Evolutionary conservation across 2,329 filamentous ascomycete genomes (phyloP), one percentile per base, ranked within the genome.

Genomic region (Exophiala sideris): DNA sequence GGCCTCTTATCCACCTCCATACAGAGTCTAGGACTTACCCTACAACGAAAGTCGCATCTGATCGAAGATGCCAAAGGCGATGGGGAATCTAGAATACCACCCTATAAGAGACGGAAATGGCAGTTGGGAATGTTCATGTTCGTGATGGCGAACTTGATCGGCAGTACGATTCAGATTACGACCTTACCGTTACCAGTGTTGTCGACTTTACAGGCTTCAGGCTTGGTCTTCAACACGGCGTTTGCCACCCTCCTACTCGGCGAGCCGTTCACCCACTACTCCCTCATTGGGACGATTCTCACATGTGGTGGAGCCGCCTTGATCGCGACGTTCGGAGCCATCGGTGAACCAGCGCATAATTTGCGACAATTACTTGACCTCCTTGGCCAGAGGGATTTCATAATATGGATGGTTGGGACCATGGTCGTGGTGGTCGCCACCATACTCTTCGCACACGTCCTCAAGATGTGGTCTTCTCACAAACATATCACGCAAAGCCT

Each of bases 51-150:
- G 74, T 97, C 94, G 60, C 94, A 99, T 75, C 87, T 99, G 63
- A 85, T 97, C 68, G 94, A 99, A 77, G 94, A 99, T 75, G 90
- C 95, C 76, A 96, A 96, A 72, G 83, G 84, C 48, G 77, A 80
- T 29, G 86, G 89, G 70, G 84, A 94, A 73, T 77, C 86, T 56
- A 86, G 88, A 63, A 81, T 92, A 58, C 92, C 94, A 41, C 90
- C 94, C 3, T 95, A 96, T 73, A 87, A 87, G 67, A 83, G 94
- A 67, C 83, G 91, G 66, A 82, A 91, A 80, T 99, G 94, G 94
- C 94, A 96, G 81, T 77, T 82, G 62, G 94, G 94, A 54, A 97
- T 99, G 91, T 84, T 85, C 68, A 94, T 99, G 85, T 99, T 99
- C 73, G 85, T 99, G 62, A 79, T 95, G 62, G 89, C 94, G 59